Evolutionary conservation across 495 filamentous ascomycete genomes (phyloP).

Genomic region (Trypethelium eluteriae): DNA sequence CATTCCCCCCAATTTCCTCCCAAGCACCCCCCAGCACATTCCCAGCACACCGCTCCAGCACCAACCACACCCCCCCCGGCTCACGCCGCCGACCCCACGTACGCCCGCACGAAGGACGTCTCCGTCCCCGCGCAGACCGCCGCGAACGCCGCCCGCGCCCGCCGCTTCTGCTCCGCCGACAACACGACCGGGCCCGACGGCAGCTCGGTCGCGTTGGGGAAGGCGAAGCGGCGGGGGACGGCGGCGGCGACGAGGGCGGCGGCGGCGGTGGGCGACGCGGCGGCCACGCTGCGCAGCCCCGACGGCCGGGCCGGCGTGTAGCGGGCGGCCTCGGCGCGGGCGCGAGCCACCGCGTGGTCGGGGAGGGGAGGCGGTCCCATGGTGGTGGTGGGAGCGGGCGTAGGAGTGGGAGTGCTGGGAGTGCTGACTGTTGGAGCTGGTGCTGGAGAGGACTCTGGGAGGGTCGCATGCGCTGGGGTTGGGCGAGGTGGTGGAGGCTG

Average conservation of each 20-base stretch:
- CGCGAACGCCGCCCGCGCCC: background rate
- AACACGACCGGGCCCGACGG: background rate
- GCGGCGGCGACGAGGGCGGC: background rate
- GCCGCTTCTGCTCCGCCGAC: background rate
- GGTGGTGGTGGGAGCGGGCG: background rate
- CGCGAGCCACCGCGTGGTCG: background rate
- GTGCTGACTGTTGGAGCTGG: too few relatives aligned
- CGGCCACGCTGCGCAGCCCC: background rate
- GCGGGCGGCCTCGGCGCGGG: background rate
- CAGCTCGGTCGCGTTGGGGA: background rate
- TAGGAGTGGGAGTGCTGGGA: background rate
- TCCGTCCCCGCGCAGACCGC: background rate
- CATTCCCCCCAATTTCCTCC: background rate
- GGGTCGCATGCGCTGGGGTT: background rate
- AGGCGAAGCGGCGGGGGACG: background rate
- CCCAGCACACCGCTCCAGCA: background rate
- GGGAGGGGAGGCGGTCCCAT: background rate
- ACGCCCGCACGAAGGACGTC: background rate
- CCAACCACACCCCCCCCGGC: background rate
- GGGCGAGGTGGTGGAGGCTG: conserved; percentile 1
- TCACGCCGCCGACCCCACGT: background rate
- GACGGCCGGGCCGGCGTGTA: background rate
- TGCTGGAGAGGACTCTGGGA: background rate
- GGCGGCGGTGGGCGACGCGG: background rate
- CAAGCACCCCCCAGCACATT: background rate